Base-by-base conservation (phyloP, 352 stramenopile species). In the Phytophthora crassamura region DNA sequence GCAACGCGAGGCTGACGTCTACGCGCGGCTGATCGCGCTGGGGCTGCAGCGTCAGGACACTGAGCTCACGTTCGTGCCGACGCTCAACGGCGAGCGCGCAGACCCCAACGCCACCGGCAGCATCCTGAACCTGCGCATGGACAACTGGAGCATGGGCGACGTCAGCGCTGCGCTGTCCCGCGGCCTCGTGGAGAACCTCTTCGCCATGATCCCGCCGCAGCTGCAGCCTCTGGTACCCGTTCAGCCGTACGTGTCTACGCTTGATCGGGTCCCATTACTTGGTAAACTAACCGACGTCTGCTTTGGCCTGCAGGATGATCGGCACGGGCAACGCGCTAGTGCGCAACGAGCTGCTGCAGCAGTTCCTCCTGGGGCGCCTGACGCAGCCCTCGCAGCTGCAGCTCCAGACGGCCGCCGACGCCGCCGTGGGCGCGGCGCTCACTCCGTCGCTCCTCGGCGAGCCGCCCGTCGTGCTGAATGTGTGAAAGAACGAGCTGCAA, bases 71-170 rank as follows among this genome's bases (percentile, higher is more conserved):
- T 91, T 91, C 41, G 28, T 63, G n/a, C 87, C 87, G 9, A 93
- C 80, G 25, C 71, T 95, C 14, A 83, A 80, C 28, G 87, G 87
- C 33, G 87, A 95, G 63, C 84, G 87, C 7, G 62, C 69, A 7
- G 59, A 77, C 20, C 77, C 79, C n/a, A 60, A 57, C 5, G 42
- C 62, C 3, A 67, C 64, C 1, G 84, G 81, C 25, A 73, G 42
- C 9, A 85, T 93, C 43, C 30, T 78, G 22, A 67, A 78, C 8
- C 55, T 95, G 40, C 47, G 60, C 10, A 83, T 90, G 58, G 57
- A 77, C 56, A 93, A 93, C 59, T 89, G 78, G 59, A 87, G 75
- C 11, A 73, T 95, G 30, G 84, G 87, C 32, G 83, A 95, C 42
- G 80, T 93, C 33, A 91, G 75, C 35, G 84, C 87, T 2, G 70